Conservation (phyloP, 176 grass and related monocot genomes). For the Elymus sibiricus region DNA sequence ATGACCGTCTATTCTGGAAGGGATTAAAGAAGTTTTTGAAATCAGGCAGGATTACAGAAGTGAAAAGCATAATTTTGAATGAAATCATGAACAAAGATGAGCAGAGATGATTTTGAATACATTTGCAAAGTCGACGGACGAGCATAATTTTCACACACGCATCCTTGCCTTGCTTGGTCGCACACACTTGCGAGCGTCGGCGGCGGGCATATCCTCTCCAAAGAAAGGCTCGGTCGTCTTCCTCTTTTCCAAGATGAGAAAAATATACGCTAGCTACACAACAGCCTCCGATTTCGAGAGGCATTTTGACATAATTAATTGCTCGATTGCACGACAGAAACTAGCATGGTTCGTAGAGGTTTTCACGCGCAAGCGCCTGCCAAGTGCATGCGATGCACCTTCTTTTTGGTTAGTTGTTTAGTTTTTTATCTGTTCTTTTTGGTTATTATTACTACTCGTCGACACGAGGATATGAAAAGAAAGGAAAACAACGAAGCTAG, state of each 20-base stretch:
- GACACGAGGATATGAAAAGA: too few species aligned
- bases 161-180: neutral
- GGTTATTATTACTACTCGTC: too few species aligned
- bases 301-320: neutral
- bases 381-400: too few species aligned
- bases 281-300: neutral
- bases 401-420: too few species aligned
- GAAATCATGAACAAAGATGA: neutral
- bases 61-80: neutral
- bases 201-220: neutral
- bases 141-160: neutral
- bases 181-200: neutral
- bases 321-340: too few species aligned
- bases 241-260: neutral
- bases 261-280: neutral
- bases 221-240: neutral
- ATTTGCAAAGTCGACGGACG: neutral
- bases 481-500: too few species aligned
- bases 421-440: too few species aligned
- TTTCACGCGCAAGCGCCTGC: too few species aligned
- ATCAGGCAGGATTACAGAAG: neutral
- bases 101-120: neutral
- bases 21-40: neutral
- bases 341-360: too few species aligned
- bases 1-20: neutral